phyloP scores from a whole-genome alignment of 345 rosid genomes.

The Salix koriyanagi region DNA sequence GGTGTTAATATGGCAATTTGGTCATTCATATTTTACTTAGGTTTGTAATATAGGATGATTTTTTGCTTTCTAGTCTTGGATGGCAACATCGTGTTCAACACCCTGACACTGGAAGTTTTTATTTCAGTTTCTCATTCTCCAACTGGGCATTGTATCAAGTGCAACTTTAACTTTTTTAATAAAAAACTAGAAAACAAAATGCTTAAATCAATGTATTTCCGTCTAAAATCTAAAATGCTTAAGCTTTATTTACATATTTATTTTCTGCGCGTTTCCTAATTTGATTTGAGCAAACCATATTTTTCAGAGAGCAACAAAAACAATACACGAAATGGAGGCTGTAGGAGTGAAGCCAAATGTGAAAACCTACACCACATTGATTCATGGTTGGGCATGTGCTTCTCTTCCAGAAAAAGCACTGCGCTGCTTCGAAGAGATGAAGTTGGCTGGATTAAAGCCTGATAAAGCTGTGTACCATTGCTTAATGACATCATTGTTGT shows the following conservation, averaged over 20 bases:
- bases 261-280: not conserved
- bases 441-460: constrained; percentile 64
- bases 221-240: too few relatives aligned
- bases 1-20: not conserved
- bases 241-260: not conserved
- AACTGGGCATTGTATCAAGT: not conserved
- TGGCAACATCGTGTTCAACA: not conserved
- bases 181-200: not conserved
- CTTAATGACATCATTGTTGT: constrained; percentile 72
- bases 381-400: constrained; percentile 94
- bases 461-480: constrained; percentile 92
- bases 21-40: not conserved
- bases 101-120: not conserved
- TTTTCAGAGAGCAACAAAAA: constrained; percentile 66
- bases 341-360: constrained; percentile 70
- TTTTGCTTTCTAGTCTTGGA: not conserved
- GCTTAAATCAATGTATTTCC: not conserved
- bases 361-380: constrained; percentile 84
- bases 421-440: constrained; percentile 79
- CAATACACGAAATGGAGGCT: constrained; percentile 63
- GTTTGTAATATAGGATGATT: not conserved
- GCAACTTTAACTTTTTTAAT: not conserved
- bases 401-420: constrained; percentile 89
- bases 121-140: not conserved
- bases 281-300: constrained; percentile 1